Evolutionary conservation across 257 asterid species (phyloP), one percentile per base, ranked within the genome.

Genomic region (Verbena officinalis): DNA sequence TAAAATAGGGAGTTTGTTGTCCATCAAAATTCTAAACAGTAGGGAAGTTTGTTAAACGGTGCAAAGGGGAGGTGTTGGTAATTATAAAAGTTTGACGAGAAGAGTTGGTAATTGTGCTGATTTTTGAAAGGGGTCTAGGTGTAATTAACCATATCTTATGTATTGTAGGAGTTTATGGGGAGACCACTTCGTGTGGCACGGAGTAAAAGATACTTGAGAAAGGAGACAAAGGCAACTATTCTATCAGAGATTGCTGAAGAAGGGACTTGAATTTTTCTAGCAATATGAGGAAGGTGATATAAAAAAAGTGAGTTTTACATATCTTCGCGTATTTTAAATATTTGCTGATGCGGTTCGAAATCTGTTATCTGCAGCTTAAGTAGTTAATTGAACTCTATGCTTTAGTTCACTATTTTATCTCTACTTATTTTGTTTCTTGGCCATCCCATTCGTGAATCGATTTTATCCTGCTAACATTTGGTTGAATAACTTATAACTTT

Each of bases 111-210:
- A 36, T 36, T 36, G 11, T 36, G 40, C 8, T 30, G 7, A 27
- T 27, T 36, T 36, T 9, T 9, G 4, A 3, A 7, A 1, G 11
- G 40, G 40, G 40, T 36, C 11, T 36, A 7, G 7, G 40, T 36
- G 40, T 36, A 36, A 36, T 36, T 7, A 36, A 36, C 10, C 11
- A 5, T 36, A 6, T 46, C 2, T 7, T 17, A 6, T 43, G 21
- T 64, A 23, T 75, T 73, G 30, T 81, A 91, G 97, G 97, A 86
- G 75, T 84, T 93, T 67, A 86, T 93, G 96, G 97, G 96, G 21
- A 81, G 95, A 74, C 77, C 79, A 13, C 57, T 93, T 69, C 84
- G 95, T 7, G 86, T 90, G 34, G 91, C 92, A 12, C 81, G 57
- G 0, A 93, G 97, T 76, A 84, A 45, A 76, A 75, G 77, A 66